These are phyloP conservation scores for Panellus pusillus DNA, from an alignment of 768 basidiomycete genomes.

Conservation along the genomic window DNA sequence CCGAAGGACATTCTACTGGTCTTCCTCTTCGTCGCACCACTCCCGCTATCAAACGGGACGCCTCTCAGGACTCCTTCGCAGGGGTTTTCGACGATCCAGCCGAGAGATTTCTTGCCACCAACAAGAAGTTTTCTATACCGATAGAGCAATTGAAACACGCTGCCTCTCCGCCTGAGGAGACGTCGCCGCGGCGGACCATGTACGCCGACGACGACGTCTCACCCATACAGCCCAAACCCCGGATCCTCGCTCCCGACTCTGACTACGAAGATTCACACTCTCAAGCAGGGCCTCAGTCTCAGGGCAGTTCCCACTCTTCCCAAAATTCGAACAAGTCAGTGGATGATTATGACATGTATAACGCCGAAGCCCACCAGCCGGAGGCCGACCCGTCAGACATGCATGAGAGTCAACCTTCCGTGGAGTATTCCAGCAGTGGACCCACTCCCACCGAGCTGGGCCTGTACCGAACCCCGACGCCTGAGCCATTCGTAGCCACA, in stretches of 20 bases:
- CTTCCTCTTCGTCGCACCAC: conserved; percentile 19
- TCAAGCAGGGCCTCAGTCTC: conserved; percentile 19
- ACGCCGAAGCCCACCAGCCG: conserved; percentile 12
- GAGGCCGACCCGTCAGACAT: not conserved
- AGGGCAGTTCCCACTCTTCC: conserved; percentile 2
- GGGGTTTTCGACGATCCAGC: conserved; percentile 50
- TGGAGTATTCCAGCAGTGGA: conserved; percentile 35
- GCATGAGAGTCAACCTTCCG: conserved; percentile 24
- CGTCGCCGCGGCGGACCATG: not conserved
- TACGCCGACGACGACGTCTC: not conserved
- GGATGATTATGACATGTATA: conserved; percentile 18
- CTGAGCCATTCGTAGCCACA: conserved; percentile 10
- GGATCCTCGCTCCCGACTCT: conserved; percentile 56
- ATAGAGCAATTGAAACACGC: conserved; percentile 52
- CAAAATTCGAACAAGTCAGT: not conserved
- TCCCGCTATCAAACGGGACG: conserved; percentile 22
- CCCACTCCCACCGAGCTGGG: conserved; percentile 43
- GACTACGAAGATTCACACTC: conserved; percentile 40
- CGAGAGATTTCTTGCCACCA: conserved; percentile 42
- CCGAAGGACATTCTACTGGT: conserved; percentile 20
- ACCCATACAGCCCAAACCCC: conserved; percentile 9
- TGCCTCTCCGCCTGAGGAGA: conserved; percentile 16
- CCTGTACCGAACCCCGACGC: conserved; percentile 26
- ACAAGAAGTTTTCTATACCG: conserved; percentile 56
- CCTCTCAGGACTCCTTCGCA: conserved; percentile 66